Evolutionary conservation across 768 basidiomycete genomes (phyloP), one percentile per base, ranked within the genome.

Genomic region (Dentipellis sp.): DNA sequence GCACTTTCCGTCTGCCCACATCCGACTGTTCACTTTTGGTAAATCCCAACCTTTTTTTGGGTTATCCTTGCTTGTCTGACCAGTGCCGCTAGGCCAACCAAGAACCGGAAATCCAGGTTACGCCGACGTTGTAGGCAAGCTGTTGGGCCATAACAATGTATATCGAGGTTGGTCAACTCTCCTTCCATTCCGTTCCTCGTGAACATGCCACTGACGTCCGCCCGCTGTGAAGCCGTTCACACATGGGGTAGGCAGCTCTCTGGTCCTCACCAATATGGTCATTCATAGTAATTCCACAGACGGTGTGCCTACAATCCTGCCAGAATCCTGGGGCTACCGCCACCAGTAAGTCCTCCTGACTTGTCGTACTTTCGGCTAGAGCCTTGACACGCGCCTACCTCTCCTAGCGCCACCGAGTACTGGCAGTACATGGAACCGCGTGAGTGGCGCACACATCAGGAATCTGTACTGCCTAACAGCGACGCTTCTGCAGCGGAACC

Each of bases 221-320:
- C 3, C 11, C 39, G 40, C 19, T 36, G 54, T 38, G 51, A 53
- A 76, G 74, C 69, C 29, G 74, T 78, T 16, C 79, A 80, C 58
- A 71, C 70, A 21, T 70, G 68, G 49, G 78, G 78, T 75, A 53
- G 35, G 63, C 40, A 21, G 8, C 2, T 11, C 50, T 9, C 4
- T 23, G 47, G 16, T 29, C 19, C 35, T 19, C 53, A 21, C 17
- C 12, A 23, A 19, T 1, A 29, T 38, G 29, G 16, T 53, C 22
- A 52, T 21, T n/a, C n/a, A 23, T 47, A 19, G 14, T 16, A 52
- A 19, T 2, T 17, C 21, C 42, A 19, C 50, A 77, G 79, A 80
- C 56, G 78, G 79, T 8, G 75, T 80, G 8, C 78, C 80, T 4
- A 79, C 77, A 5, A 72, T 81, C 59, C 66, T 81, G 46, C 74